Evolutionary conservation across 1,284 basidiomycete genomes (phyloP).

Genomic region (Termitomyces sp.): DNA sequence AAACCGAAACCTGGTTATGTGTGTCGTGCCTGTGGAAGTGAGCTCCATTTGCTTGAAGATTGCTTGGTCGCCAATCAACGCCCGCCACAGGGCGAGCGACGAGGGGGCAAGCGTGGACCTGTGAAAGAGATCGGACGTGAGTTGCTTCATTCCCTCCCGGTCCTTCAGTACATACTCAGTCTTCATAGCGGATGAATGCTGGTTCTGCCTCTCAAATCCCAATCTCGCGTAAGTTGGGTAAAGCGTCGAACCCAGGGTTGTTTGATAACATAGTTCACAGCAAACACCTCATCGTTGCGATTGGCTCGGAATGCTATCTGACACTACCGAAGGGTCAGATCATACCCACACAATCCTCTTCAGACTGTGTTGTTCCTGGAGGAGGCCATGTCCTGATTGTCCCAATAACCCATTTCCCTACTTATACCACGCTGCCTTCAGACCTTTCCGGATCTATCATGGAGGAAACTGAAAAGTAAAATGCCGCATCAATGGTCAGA

Average conservation of each 20-base stretch:
- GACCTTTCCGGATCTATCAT: slow-evolving; percentile 74
- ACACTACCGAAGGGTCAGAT: slow-evolving; percentile 93
- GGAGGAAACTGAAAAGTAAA: slow-evolving; percentile 71
- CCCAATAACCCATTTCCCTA: slow-evolving; percentile 70
- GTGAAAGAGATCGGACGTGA: slow-evolving; percentile 76
- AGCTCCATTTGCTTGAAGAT: slow-evolving; percentile 79
- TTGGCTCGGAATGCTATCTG: slow-evolving; percentile 89
- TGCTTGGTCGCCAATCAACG: slow-evolving; percentile 66
- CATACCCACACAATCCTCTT: slow-evolving; percentile 65
- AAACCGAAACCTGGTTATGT: slow-evolving; percentile 82
- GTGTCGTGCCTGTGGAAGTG: slow-evolving; percentile 84
- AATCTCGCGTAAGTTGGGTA: slow-evolving; percentile 60
- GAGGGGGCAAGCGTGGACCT: slow-evolving; percentile 48
- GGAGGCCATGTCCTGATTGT: slow-evolving; percentile 92
- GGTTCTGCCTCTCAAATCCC: slow-evolving; percentile 95
- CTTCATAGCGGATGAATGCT: slow-evolving; percentile 76
- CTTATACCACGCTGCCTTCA: slow-evolving; percentile 61
- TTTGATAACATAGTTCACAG: slow-evolving; percentile 32
- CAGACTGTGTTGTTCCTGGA: slow-evolving; percentile 66
- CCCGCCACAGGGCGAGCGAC: slow-evolving; percentile 33
- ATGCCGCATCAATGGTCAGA: background rate
- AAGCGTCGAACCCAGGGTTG: background rate
- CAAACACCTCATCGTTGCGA: slow-evolving; percentile 91
- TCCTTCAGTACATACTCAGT: slow-evolving; percentile 8
- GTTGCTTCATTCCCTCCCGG: slow-evolving; percentile 24